These are phyloP conservation scores for Fraxinus americana DNA, from an alignment of 257 asterid species.

Conservation along the genomic window DNA sequence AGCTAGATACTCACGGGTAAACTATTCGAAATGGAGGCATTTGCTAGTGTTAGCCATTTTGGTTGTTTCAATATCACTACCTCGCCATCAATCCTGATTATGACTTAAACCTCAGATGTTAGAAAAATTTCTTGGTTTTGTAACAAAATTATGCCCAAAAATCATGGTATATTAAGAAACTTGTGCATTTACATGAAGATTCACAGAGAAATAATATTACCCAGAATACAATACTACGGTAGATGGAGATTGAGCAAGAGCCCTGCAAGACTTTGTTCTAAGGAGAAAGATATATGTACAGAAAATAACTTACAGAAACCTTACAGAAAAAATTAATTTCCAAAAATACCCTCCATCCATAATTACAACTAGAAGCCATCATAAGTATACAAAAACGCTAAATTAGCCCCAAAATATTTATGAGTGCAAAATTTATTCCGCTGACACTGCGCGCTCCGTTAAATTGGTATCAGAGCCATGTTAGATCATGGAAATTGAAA, in stretches of 20 bases:
- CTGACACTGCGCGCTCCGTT: too few relatives aligned
- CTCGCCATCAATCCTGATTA: slow-evolving; percentile 76
- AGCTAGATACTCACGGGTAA: slow-evolving; percentile 23
- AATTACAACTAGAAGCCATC: too few relatives aligned
- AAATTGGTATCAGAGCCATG: too few relatives aligned
- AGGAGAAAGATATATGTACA: too few relatives aligned
- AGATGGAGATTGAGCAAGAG: slow-evolving; percentile 59
- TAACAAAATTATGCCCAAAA: neutral
- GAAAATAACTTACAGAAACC: too few relatives aligned
- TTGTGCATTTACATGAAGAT: neutral
- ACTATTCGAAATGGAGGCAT: slow-evolving; percentile 38
- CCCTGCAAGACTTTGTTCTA: slow-evolving; percentile 63
- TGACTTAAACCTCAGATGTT: neutral
- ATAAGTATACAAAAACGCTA: too few relatives aligned
- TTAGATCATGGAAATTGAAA: too few relatives aligned
- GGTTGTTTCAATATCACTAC: slow-evolving; percentile 67
- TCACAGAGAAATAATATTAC: slow-evolving; percentile 28
- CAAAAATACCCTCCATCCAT: too few relatives aligned
- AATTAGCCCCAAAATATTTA: too few relatives aligned
- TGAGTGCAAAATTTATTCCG: too few relatives aligned
- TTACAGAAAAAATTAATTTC: too few relatives aligned
- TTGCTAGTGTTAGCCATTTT: slow-evolving; percentile 52
- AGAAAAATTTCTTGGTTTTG: neutral
- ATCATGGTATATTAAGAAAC: neutral
- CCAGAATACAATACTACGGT: slow-evolving; percentile 73